phyloP scores from a whole-genome alignment of 805 yeast species.

The Yamadazyma ubonensis region DNA sequence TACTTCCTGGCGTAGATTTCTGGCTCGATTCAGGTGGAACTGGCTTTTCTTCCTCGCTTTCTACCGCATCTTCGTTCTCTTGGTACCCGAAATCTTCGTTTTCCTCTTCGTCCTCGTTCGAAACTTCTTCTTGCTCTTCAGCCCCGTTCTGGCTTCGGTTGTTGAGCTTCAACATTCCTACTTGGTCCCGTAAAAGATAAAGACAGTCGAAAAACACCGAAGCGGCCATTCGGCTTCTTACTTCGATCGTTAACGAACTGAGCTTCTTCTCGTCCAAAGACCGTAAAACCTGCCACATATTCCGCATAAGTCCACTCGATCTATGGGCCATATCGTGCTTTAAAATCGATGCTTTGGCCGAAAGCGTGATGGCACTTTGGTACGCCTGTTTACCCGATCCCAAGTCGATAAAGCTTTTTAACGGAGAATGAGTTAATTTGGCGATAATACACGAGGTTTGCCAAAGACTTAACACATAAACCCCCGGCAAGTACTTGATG shows the following conservation, averaged over 20 bases:
- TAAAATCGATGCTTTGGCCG: constrained; percentile 77
- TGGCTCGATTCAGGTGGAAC: constrained; percentile 19
- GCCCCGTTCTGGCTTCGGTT: constrained; percentile 30
- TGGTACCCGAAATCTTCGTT: constrained; percentile 23
- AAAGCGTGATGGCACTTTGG: constrained; percentile 61
- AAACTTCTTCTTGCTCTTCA: constrained; percentile 27
- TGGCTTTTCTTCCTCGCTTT: constrained; percentile 20
- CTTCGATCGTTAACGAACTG: constrained; percentile 47
- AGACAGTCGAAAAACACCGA: constrained; percentile 89
- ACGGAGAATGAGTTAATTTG: constrained; percentile 72
- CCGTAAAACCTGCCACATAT: constrained; percentile 86
- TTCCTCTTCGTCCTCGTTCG: constrained; percentile 25
- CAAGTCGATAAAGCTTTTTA: constrained; percentile 63
- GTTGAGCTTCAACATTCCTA: constrained; percentile 73
- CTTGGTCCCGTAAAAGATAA: constrained; percentile 79
- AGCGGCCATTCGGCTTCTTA: constrained; percentile 86
- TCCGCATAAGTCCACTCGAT: constrained; percentile 89
- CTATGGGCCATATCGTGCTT: constrained; percentile 93
- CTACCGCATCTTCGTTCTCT: constrained; percentile 23
- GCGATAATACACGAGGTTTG: constrained; percentile 87
- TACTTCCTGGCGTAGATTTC: constrained; percentile 40
- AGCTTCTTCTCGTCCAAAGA: constrained; percentile 57
- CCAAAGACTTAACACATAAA: constrained; percentile 81
- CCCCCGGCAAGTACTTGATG: constrained; percentile 79
- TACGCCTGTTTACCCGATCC: constrained; percentile 71